Base-by-base conservation (phyloP, 2,329 filamentous ascomycete species). In the Rosellinia necatrix region DNA sequence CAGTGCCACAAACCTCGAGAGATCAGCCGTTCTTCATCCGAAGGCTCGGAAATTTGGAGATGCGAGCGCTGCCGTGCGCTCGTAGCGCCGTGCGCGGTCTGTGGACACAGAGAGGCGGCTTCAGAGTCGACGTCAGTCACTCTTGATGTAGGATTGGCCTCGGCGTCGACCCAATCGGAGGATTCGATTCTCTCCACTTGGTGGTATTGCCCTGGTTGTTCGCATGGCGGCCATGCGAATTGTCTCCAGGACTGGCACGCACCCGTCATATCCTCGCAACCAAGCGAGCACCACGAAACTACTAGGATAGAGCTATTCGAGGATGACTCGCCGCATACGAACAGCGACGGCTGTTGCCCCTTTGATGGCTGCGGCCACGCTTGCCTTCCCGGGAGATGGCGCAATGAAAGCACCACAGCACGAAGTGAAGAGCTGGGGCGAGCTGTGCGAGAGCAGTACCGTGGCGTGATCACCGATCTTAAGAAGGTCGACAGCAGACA, bases 351-450 rank as follows among this genome's bases (percentile, higher is more conserved):
- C 0, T 85, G 80, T 68, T 88, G 85, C 60, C 84, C 85, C 1
- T 71, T 85, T n/a, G 83, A 87, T 59, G 84, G 85, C 0, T 88
- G 85, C 65, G 80, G 84, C 3, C 85, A 88, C 63, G 81, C 82
- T 24, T 88, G 85, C 58, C 75, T 87, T 0, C 83, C 83, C 0
- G 82, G 83, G 0, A 74, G 73, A 30, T 85, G 83, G 71, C 76
- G 81, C 4, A 74, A 78, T 6, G 80, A 83, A 62, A 75, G 67
- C 1, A 71, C 68, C 22, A 76, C 74, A 0, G 74, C 73, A 2
- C 72, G 76, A 3, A 76, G 75, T 27, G 82, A 83, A n/a, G 82
- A 85, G 53, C 69, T 85, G 2, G 77, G 75, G 9, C 76, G 80
- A 2, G 76, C 72, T 1, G 74, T 78, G 1, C 72, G 76, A 3